Conservation (phyloP, 768 basidiomycete species). For the Leccinum obscurum region DNA sequence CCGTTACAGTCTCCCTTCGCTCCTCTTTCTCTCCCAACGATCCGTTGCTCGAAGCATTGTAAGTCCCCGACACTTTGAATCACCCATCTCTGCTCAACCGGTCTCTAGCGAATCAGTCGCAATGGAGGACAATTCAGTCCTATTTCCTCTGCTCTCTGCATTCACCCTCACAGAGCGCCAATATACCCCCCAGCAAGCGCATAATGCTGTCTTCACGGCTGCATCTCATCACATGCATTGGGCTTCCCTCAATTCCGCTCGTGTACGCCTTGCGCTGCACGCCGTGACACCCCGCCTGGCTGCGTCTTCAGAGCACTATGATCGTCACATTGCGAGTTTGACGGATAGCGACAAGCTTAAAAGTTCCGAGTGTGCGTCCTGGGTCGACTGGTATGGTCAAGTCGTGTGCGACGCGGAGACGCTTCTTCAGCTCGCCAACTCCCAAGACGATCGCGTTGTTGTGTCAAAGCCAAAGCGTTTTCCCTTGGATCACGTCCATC, state of each 20-base stretch:
- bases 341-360: constrained; percentile 27
- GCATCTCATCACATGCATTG: constrained; percentile 49
- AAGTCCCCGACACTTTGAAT: constrained; percentile 9
- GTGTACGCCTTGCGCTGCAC: constrained; percentile 77
- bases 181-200: constrained; percentile 47
- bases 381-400: constrained; percentile 84
- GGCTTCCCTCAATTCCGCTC: constrained; percentile 51
- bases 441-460: constrained; percentile 42
- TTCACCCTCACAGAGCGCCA: constrained; percentile 50
- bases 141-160: constrained; percentile 72
- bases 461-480: constrained; percentile 42
- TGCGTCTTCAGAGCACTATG: constrained; percentile 79
- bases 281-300: constrained; percentile 78
- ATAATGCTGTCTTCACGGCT: constrained; percentile 40
- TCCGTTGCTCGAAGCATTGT: constrained; percentile 34
- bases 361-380: constrained; percentile 53
- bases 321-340: constrained; percentile 33
- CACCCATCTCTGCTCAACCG: constrained; percentile 3
- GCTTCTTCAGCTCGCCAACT: constrained; percentile 51
- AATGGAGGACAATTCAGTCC: constrained; percentile 66
- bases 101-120: constrained; percentile 75
- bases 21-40: constrained; percentile 30
- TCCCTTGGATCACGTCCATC: constrained; percentile 77
- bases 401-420: constrained; percentile 67
- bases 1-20: constrained; percentile 30